Percentiles rank a stretch among this genome's conserved stretches.
Conservation (phyloP, 75 land plant genomes). For the Cryptomeria japonica region DNA sequence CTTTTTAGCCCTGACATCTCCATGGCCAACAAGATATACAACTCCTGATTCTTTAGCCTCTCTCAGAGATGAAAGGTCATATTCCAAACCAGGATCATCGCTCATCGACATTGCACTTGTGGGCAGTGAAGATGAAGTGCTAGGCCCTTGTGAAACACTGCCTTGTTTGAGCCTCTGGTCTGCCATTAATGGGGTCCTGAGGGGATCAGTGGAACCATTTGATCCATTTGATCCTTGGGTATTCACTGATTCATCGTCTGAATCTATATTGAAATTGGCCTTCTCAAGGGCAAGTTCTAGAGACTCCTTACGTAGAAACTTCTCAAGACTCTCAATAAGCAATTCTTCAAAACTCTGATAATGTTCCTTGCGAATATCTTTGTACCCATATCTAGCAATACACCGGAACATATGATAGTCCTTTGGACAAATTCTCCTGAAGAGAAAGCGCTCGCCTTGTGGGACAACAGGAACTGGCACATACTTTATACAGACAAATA, state of each 20-base stretch:
- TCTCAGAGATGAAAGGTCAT: slow-evolving; percentile 62
- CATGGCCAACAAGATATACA: slow-evolving; percentile 78
- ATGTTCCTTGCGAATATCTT: slow-evolving; percentile 69
- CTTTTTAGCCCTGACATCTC: slow-evolving; percentile 82
- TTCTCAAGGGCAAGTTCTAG: slow-evolving; percentile 71
- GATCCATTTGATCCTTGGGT: slow-evolving; percentile 23
- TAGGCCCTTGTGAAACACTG: slow-evolving; percentile 17
- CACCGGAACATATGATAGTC: slow-evolving; percentile 94
- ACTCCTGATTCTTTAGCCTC: slow-evolving; percentile 77
- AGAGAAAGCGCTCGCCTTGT: slow-evolving; percentile 81
- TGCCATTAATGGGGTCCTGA: slow-evolving; percentile 47
- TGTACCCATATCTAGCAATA: slow-evolving; percentile 89
- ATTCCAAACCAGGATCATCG: slow-evolving; percentile 66
- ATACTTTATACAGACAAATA: slow-evolving; percentile 95
- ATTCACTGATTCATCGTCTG: slow-evolving; percentile 32
- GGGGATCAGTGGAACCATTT: slow-evolving; percentile 30
- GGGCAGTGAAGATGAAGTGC: slow-evolving; percentile 19
- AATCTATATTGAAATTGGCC: slow-evolving; percentile 25
- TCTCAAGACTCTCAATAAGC: slow-evolving; percentile 73
- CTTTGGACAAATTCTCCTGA: slow-evolving; percentile 81
- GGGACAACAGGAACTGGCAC: slow-evolving; percentile 93
- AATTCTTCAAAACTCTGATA: slow-evolving; percentile 69
- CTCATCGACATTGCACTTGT: slow-evolving; percentile 33
- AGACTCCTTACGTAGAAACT: slow-evolving; percentile 71
- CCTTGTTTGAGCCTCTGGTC: slow-evolving; percentile 16